A percentile compares a stretch with the other conserved stretches of the same genome.
Evolutionary conservation across 805 yeast species (phyloP).

Genomic region (Danielia reshetovae): DNA sequence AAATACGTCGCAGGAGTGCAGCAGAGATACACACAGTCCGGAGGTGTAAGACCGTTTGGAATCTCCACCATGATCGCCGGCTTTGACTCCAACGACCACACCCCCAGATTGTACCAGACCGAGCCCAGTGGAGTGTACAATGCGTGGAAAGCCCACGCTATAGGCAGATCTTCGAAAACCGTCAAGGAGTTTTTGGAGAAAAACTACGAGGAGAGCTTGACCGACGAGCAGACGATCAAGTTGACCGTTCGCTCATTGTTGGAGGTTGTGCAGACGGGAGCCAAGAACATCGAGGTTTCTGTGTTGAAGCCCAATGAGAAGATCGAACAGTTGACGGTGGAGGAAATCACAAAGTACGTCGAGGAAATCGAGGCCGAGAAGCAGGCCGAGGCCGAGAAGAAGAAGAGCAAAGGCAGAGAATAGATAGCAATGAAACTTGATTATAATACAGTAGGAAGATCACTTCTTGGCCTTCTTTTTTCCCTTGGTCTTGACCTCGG

Average conservation of each 20-base stretch:
- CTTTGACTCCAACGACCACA: constrained; percentile 78
- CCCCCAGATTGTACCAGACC: constrained; percentile 85
- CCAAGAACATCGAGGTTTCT: constrained; percentile 90
- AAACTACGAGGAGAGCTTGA: constrained; percentile 62
- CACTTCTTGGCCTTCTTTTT: constrained; percentile 19
- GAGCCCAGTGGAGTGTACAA: constrained; percentile 97
- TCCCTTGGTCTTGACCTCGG: constrained; percentile 33
- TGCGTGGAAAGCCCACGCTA: constrained; percentile 97
- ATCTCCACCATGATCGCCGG: constrained; percentile 94
- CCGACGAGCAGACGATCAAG: constrained; percentile 67
- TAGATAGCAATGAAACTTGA: background rate
- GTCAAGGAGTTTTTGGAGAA: constrained; percentile 94
- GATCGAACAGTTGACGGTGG: constrained; percentile 59
- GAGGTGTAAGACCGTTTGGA: constrained; percentile 98
- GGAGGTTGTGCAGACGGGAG: constrained; percentile 98
- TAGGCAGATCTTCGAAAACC: constrained; percentile 92
- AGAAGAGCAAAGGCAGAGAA: constrained; percentile 38
- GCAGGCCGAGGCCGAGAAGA: constrained; percentile 76
- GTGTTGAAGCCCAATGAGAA: constrained; percentile 69
- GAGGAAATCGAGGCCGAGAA: constrained; percentile 84
- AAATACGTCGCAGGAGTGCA: constrained; percentile 97
- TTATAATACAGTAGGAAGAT: constrained; percentile 1
- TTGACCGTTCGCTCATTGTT: constrained; percentile 82
- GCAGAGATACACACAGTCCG: constrained; percentile 94
- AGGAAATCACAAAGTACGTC: constrained; percentile 71